Evolutionary conservation across 352 stramenopile genomes (phyloP).

Genomic region (Globisporangium middletonii): DNA sequence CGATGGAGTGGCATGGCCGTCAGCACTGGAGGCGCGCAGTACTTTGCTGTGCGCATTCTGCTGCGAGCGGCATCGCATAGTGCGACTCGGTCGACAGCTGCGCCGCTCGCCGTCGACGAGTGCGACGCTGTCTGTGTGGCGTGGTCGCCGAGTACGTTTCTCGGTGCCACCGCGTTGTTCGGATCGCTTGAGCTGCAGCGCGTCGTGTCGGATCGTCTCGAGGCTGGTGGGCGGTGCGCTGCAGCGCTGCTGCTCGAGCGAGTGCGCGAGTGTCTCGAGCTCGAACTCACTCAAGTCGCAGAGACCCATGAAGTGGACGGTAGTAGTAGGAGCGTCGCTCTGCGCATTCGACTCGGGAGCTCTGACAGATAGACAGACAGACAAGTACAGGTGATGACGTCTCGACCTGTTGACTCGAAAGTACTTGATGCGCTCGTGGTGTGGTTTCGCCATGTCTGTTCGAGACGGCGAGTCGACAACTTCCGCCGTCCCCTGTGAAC

Average conservation of each 20-base stretch:
- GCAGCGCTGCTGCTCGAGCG: conserved; percentile 2
- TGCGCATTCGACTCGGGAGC: no score
- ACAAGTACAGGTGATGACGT: no score
- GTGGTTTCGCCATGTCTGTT: no score
- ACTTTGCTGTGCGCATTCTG: conserved; percentile 9
- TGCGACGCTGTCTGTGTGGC: conserved; percentile 15
- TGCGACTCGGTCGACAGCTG: not conserved
- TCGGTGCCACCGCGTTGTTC: conserved; percentile 8
- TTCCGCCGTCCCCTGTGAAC: no score
- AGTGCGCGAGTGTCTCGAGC: conserved; percentile 1
- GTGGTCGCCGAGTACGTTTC: conserved; percentile 18
- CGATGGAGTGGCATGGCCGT: conserved; percentile 10
- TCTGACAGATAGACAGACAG: no score
- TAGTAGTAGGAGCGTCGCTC: no score
- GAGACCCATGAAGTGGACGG: no score
- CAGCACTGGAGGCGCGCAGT: not conserved
- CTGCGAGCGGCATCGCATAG: conserved; percentile 5
- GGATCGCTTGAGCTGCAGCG: not conserved
- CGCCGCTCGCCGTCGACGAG: not conserved
- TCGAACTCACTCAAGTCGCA: conserved; percentile 4
- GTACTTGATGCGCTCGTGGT: no score
- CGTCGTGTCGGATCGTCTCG: not conserved
- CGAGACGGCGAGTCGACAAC: no score
- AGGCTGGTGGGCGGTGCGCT: not conserved
- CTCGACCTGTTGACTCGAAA: no score